Conservation (phyloP, 2,329 filamentous ascomycete species). For the Microdochium nivale region DNA sequence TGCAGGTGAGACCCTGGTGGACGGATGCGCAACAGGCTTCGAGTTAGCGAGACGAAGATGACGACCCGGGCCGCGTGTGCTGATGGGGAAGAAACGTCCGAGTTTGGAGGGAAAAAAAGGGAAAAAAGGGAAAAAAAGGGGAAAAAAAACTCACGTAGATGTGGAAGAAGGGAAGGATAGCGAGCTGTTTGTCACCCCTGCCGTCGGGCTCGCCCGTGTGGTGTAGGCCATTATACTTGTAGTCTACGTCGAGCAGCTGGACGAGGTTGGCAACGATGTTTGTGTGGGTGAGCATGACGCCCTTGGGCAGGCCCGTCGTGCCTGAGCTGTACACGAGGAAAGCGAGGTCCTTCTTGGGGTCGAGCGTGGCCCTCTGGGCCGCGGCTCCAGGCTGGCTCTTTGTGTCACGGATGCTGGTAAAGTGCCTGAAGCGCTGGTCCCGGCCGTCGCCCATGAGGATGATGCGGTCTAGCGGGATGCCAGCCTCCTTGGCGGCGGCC, state of each 20-base stretch:
- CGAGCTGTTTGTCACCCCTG: slow-evolving; percentile 63
- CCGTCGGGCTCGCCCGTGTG: slow-evolving; percentile 46
- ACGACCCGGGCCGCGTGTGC: too few relatives aligned
- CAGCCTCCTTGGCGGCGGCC: slow-evolving; percentile 60
- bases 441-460: slow-evolving; percentile 65
- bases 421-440: slow-evolving; percentile 62
- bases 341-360: slow-evolving; percentile 64
- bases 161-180: slow-evolving; percentile 83
- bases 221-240: slow-evolving; percentile 42
- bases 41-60: too few relatives aligned
- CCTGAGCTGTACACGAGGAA: slow-evolving; percentile 86
- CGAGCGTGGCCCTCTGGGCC: slow-evolving; percentile 43
- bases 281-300: slow-evolving; percentile 74
- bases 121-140: background rate
- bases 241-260: slow-evolving; percentile 45
- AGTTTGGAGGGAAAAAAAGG: background rate
- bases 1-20: slow-evolving; percentile 55
- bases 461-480: slow-evolving; percentile 63
- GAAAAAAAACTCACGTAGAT: slow-evolving; percentile 60
- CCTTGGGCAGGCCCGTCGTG: slow-evolving; percentile 86
- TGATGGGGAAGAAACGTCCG: background rate
- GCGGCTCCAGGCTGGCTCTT: slow-evolving; percentile 49
- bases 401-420: slow-evolving; percentile 59
- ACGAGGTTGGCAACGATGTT: slow-evolving; percentile 73
- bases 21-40: background rate